phyloP scores from a whole-genome alignment of 1,284 basidiomycete species.

The Papiliotrema fonsecae region DNA sequence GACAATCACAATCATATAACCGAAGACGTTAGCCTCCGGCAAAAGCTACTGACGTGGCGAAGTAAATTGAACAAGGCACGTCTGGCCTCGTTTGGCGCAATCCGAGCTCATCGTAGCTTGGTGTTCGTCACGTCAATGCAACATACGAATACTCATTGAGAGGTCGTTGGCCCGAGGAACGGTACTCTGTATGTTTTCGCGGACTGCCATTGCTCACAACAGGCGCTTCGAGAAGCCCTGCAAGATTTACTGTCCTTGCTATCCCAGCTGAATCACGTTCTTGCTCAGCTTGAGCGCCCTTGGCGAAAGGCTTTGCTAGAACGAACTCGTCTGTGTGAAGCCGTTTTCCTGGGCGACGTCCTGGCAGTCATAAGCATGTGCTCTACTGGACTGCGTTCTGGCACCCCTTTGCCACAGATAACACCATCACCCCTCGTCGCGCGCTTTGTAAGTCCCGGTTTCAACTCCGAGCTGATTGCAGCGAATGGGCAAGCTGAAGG shows the following conservation, averaged over 20 bases:
- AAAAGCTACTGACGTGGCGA: slow-evolving; percentile 34
- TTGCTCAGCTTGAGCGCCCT: slow-evolving; percentile 39
- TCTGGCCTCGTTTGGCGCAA: no score
- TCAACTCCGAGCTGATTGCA: slow-evolving; percentile 1
- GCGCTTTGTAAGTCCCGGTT: slow-evolving; percentile 55
- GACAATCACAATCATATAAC: slow-evolving; percentile 29
- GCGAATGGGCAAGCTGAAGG: slow-evolving; percentile 35
- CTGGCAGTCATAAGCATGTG: slow-evolving; percentile 65
- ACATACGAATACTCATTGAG: slow-evolving; percentile 43
- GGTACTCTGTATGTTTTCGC: slow-evolving; percentile 33
- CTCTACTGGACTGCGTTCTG: slow-evolving; percentile 62
- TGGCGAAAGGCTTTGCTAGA: slow-evolving; percentile 73
- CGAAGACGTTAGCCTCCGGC: slow-evolving; percentile 24
- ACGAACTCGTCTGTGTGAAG: slow-evolving; percentile 69
- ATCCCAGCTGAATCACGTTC: slow-evolving; percentile 45
- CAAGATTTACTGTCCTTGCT: slow-evolving; percentile 42
- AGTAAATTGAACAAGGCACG: slow-evolving; percentile 39
- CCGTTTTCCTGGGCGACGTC: slow-evolving; percentile 76
- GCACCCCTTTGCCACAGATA: slow-evolving; percentile 73
- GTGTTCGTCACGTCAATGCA: slow-evolving; percentile 42
- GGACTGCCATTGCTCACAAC: not conserved
- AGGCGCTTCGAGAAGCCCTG: slow-evolving; percentile 38
- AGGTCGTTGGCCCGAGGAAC: slow-evolving; percentile 44
- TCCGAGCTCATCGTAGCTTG: slow-evolving; percentile 21
- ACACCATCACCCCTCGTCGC: slow-evolving; percentile 76